Evolutionary conservation across 768 basidiomycete species (phyloP), one percentile per base, ranked within the genome.

Genomic region (Saitozyma sp.): DNA sequence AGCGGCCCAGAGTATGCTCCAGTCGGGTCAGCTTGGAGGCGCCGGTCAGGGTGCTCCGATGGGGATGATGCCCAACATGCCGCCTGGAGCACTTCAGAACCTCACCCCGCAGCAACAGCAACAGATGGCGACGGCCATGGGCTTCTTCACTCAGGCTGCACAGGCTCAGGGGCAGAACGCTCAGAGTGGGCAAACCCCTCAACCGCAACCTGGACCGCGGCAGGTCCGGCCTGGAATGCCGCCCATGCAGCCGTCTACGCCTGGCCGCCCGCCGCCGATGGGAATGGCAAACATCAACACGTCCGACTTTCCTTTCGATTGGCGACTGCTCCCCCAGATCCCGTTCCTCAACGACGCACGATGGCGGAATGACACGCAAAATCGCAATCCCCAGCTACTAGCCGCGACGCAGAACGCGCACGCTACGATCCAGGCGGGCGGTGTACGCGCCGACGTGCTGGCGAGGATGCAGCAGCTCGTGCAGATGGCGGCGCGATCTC

Each of bases 241-340:
- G 48, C 52, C 53, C n/a, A 46, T 39, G 46, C 11, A 41, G 17
- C 39, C 39, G 52, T 56, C 58, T 58, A 51, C 67, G 64, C n/a
- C 50, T 14, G 19, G 9, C 38, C 59, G 16, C 8, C 29, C 46
- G n/a, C 46, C 43, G 38, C 16, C 45, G 3, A 38, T 46, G 40
- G 50, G 48, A 13, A 55, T 64, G 45, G 63, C 66, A 1, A 67
- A 68, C 49, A 61, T 66, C 67, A 66, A 70, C 40, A 69, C 66
- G 6, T 65, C 73, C 20, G 71, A 70, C 41, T 77, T 77, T 59
- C 78, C 78, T 0, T 79, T 79, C 58, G 74, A 79, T 60, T 69
- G 65, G 8, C 58, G 74, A 8, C 61, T 77, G 10, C 45, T 77
- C 3, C 45, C 64, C 3, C 62, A 65, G 41, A 43, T 74, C 20